These are phyloP conservation scores for Tuctoria greenei DNA, from an alignment of 176 grass and related monocot genomes.

Conservation along the genomic window DNA sequence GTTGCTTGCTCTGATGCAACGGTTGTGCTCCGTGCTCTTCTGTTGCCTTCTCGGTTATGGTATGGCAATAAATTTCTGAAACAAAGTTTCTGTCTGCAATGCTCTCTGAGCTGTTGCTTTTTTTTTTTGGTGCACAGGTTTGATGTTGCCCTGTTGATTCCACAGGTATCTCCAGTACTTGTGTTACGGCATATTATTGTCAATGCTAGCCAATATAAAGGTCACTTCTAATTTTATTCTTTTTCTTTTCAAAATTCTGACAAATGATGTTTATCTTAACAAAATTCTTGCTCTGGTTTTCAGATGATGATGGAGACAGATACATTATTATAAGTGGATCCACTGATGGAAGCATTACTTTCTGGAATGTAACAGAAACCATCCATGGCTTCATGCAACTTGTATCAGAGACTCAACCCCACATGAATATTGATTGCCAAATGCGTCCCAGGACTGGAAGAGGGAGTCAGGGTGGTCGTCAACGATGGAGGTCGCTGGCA, in stretches of 20 bases:
- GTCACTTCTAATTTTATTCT: conserved; percentile 17
- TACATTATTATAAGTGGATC: conserved; percentile 78
- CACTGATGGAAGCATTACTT: conserved; percentile 83
- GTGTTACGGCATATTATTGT: conserved; percentile 65
- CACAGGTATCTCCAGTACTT: conserved; percentile 66
- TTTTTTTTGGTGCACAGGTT: conserved; percentile 58
- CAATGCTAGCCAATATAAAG: conserved; percentile 25
- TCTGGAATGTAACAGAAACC: conserved; percentile 82
- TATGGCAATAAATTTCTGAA: conserved; percentile 41
- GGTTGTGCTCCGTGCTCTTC: conserved; percentile 69
- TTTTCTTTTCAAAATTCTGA: conserved; percentile 16
- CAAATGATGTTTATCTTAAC: conserved; percentile 18
- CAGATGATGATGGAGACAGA: conserved; percentile 47
- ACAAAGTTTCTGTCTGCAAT: conserved; percentile 4
- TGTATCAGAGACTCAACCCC: conserved; percentile 60
- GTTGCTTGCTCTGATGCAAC: conserved; percentile 96
- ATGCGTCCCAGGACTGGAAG: conserved; percentile 79
- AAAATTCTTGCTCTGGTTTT: conserved; percentile 20
- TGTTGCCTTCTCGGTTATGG: conserved; percentile 92
- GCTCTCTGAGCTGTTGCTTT: conserved; percentile 35
- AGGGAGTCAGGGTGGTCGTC: conserved; percentile 84
- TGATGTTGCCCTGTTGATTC: conserved; percentile 82
- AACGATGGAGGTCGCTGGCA: conserved; percentile 64
- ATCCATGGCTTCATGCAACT: conserved; percentile 70
- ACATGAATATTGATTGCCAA: conserved; percentile 67